Evolutionary conservation across 345 rosid species (phyloP).

Genomic region (Ricinus communis): DNA sequence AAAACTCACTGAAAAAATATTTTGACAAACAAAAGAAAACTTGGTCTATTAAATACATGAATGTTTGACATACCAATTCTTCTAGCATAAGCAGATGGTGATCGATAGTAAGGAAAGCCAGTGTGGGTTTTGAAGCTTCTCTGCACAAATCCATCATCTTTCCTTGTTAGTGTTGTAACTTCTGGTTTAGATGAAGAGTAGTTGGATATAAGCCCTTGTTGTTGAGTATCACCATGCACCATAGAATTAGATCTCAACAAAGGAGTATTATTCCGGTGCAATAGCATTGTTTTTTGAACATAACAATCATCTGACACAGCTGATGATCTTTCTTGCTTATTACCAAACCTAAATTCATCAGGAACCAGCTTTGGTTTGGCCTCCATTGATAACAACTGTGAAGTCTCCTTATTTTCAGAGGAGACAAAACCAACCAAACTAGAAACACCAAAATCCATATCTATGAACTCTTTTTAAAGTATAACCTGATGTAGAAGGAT

Average conservation of each 20-base stretch:
- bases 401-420: not conserved
- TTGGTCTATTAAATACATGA: no score
- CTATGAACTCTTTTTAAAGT: no score
- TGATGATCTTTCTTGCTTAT: not conserved
- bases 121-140: conserved; percentile 31
- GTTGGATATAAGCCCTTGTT: conserved; percentile 53
- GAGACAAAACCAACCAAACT: not conserved
- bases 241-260: conserved; percentile 49
- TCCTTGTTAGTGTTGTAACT: not conserved
- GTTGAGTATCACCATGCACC: conserved; percentile 31
- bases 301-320: not conserved
- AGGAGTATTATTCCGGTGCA: conserved; percentile 14
- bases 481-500: no score
- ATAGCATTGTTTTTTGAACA: not conserved
- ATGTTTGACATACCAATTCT: conserved; percentile 38
- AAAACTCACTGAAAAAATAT: no score
- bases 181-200: conserved; percentile 48
- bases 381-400: not conserved
- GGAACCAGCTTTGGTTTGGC: no score
- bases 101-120: conserved; percentile 33
- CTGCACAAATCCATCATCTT: conserved; percentile 29
- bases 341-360: no score
- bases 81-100: conserved; percentile 28
- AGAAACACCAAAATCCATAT: not conserved
- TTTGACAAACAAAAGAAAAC: no score